Conservation (phyloP, 495 filamentous ascomycete genomes). For the Hyphodiscus hymeniophilus region DNA sequence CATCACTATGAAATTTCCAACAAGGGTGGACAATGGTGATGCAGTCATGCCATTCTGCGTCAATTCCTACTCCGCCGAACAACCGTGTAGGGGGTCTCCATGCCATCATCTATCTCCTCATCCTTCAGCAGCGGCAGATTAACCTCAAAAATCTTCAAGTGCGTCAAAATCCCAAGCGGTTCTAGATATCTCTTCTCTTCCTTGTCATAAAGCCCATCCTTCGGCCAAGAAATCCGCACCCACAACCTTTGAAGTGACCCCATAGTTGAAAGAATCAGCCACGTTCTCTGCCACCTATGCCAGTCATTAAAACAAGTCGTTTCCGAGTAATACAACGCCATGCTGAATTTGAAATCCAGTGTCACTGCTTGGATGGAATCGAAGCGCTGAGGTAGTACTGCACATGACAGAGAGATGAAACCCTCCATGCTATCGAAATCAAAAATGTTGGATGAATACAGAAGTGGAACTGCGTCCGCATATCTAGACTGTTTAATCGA, state of each 20-base stretch:
- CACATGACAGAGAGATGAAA: slow-evolving; percentile 5
- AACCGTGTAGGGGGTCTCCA: neutral
- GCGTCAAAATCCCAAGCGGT: slow-evolving; percentile 2
- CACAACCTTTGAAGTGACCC: neutral
- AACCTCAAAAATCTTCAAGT: slow-evolving; percentile 8
- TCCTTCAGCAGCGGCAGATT: slow-evolving; percentile 5
- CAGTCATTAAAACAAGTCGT: slow-evolving; percentile 5
- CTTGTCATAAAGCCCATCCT: neutral
- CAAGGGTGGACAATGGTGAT: too few species aligned
- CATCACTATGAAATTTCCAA: too few species aligned
- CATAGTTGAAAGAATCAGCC: slow-evolving; percentile 9
- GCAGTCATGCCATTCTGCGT: too few species aligned
- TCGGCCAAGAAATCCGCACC: slow-evolving; percentile 8
- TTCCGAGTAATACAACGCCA: slow-evolving; percentile 2
- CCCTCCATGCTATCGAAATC: slow-evolving; percentile 12
- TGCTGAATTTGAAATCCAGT: slow-evolving; percentile 8
- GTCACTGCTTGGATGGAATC: slow-evolving; percentile 7
- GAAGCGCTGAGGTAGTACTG: slow-evolving; percentile 8
- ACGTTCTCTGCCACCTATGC: slow-evolving; percentile 9
- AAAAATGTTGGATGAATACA: slow-evolving; percentile 10
- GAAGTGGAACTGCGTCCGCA: slow-evolving; percentile 4
- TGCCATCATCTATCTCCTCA: neutral
- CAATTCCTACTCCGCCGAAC: neutral
- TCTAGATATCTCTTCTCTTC: slow-evolving; percentile 12
- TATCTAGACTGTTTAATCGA: slow-evolving; percentile 2